phyloP scores from a whole-genome alignment of 768 basidiomycete genomes.

The Pleurotus djamor region DNA sequence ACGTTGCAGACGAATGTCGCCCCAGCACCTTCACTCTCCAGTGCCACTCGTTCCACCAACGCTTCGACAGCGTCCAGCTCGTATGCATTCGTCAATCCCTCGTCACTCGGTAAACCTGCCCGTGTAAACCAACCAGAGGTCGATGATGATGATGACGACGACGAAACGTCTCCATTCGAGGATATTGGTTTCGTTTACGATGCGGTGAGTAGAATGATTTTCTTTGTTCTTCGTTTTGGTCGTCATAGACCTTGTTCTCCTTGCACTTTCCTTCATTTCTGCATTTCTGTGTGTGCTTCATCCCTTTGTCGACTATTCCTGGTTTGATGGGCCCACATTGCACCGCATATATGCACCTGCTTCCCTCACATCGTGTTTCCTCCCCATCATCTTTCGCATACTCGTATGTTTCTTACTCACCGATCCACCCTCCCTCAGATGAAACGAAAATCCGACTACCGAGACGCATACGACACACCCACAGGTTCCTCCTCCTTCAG shows the following conservation, averaged over 20 bases:
- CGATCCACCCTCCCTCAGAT: background rate
- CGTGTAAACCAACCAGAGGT: constrained; percentile 12
- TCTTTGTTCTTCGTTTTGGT: constrained; percentile 20
- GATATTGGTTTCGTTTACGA: constrained; percentile 20
- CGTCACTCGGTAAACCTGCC: constrained; percentile 29
- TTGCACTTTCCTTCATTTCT: background rate
- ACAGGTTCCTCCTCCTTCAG: constrained; percentile 2
- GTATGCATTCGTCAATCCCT: constrained; percentile 43
- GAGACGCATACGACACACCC: background rate
- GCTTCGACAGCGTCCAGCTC: constrained; percentile 11
- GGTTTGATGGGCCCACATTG: background rate
- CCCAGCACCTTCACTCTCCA: constrained; percentile 25
- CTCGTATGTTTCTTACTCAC: too few species aligned
- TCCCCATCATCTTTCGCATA: background rate
- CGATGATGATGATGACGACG: constrained; percentile 31
- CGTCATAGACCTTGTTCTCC: background rate
- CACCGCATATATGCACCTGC: background rate
- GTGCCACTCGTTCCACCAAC: constrained; percentile 30
- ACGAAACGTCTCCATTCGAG: constrained; percentile 20
- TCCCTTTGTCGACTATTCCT: background rate
- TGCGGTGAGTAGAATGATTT: constrained; percentile 13
- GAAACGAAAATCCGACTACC: background rate
- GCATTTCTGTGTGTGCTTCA: background rate
- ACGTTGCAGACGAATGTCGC: constrained; percentile 8
- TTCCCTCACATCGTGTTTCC: background rate